Conservation (phyloP, 2,329 filamentous ascomycete genomes). For the Colletotrichum kahawae region DNA sequence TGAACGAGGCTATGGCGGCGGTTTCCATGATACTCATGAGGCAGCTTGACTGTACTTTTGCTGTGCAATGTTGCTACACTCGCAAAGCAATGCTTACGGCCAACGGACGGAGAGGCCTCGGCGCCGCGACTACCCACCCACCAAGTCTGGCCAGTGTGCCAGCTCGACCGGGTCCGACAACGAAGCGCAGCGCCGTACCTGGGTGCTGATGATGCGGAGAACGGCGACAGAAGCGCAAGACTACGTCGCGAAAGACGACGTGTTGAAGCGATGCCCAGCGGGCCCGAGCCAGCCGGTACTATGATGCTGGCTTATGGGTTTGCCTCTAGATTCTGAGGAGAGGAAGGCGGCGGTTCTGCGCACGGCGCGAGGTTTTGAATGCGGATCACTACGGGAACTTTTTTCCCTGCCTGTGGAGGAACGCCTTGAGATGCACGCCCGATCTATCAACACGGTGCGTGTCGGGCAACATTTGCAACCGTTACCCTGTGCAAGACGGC, state of each 20-base stretch:
- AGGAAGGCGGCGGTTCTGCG: not conserved
- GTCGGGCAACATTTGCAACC: not conserved
- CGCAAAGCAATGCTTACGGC: not conserved
- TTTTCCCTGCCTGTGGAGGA: not conserved
- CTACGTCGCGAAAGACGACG: not conserved
- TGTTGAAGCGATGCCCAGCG: not conserved
- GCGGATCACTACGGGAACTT: not conserved
- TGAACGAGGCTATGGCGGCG: not conserved
- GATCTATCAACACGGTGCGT: not conserved
- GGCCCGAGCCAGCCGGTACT: not conserved
- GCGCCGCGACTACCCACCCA: not conserved
- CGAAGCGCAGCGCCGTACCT: not conserved
- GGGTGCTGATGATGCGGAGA: not conserved
- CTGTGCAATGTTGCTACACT: not conserved
- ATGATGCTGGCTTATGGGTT: not conserved
- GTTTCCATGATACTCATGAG: not conserved
- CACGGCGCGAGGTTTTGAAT: not conserved
- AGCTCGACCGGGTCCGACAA: not conserved
- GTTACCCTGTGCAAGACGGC: not conserved
- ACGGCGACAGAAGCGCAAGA: not conserved
- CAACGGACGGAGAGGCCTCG: not conserved
- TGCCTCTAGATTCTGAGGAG: not conserved
- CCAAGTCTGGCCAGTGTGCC: not conserved
- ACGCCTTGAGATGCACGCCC: not conserved
- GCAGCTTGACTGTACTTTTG: not conserved